These are phyloP conservation scores for Ustilago lituana DNA, from an alignment of 1,284 basidiomycete genomes.

Conservation along the genomic window DNA sequence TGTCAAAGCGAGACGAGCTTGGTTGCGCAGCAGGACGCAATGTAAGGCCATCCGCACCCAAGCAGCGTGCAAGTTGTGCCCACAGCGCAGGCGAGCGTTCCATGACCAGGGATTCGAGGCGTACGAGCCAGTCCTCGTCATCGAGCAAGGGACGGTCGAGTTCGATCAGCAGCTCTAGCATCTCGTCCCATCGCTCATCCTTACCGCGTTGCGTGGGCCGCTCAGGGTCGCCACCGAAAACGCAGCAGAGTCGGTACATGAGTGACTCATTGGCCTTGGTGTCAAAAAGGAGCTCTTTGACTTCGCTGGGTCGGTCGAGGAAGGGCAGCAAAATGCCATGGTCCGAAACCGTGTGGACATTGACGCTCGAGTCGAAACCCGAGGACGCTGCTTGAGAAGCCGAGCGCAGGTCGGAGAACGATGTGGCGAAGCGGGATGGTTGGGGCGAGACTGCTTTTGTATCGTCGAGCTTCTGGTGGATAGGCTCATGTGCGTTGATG, in stretches of 20 bases:
- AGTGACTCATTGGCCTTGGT: constrained; percentile 38
- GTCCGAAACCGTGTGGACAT: constrained; percentile 39
- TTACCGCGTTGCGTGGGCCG: constrained; percentile 16
- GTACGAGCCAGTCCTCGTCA: constrained; percentile 44
- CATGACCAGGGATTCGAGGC: constrained; percentile 40
- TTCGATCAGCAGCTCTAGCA: constrained; percentile 44
- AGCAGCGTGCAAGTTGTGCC: constrained; percentile 41
- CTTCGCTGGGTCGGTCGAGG: constrained; percentile 43
- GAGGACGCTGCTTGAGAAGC: constrained; percentile 10
- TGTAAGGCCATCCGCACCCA: constrained; percentile 39
- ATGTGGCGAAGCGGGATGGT: constrained; percentile 32
- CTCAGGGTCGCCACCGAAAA: constrained; percentile 29
- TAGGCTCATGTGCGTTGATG: constrained; percentile 33
- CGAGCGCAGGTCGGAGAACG: constrained; percentile 29
- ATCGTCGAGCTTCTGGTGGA: constrained; percentile 16
- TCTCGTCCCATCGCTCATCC: constrained; percentile 47
- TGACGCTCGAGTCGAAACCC: constrained; percentile 34
- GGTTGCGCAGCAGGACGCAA: constrained; percentile 9
- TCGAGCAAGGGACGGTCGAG: constrained; percentile 42
- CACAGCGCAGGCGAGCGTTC: constrained; percentile 37
- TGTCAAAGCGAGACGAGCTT: constrained; percentile 33
- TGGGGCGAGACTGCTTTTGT: constrained; percentile 1
- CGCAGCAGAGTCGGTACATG: constrained; percentile 34
- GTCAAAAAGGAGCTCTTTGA: constrained; percentile 42
- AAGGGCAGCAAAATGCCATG: constrained; percentile 49